phyloP scores from a whole-genome alignment of 1,284 basidiomycete species.

The Dichomitus squalens region DNA sequence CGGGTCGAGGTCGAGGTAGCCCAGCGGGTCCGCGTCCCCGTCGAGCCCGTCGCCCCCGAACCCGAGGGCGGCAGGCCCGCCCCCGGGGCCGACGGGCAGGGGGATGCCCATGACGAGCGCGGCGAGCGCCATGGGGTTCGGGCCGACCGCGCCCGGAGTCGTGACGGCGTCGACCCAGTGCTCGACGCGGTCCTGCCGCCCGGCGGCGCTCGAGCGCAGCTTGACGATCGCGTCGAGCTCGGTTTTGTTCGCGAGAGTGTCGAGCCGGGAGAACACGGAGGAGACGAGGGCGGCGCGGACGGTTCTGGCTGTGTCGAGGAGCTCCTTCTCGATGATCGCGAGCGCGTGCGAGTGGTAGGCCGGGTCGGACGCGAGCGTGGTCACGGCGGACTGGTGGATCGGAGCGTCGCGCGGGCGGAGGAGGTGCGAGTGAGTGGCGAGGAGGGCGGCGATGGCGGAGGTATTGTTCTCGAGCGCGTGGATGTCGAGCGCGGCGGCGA shows the following conservation, averaged over 20 bases:
- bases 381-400: conserved; percentile 47
- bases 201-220: conserved; percentile 37
- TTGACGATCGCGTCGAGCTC: conserved; percentile 51
- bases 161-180: conserved; percentile 54
- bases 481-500: conserved; percentile 56
- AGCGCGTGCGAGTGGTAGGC: conserved; percentile 38
- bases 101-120: conserved; percentile 73
- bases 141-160: conserved; percentile 40
- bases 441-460: conserved; percentile 40
- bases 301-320: conserved; percentile 45
- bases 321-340: conserved; percentile 51
- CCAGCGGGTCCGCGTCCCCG: conserved; percentile 41
- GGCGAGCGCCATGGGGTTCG: conserved; percentile 60
- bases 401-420: conserved; percentile 56
- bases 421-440: conserved; percentile 50
- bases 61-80: not conserved
- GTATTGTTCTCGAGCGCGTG: conserved; percentile 40
- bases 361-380: conserved; percentile 36
- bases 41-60: conserved; percentile 41
- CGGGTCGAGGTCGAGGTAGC: conserved; percentile 53
- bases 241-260: conserved; percentile 37
- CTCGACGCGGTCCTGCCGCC: conserved; percentile 48
- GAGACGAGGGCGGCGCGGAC: conserved; percentile 44
- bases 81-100: conserved; percentile 45
- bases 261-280: conserved; percentile 49